Evolutionary conservation across 2,329 filamentous ascomycete genomes (phyloP).

Genomic region (Phyllosticta capitalensis): DNA sequence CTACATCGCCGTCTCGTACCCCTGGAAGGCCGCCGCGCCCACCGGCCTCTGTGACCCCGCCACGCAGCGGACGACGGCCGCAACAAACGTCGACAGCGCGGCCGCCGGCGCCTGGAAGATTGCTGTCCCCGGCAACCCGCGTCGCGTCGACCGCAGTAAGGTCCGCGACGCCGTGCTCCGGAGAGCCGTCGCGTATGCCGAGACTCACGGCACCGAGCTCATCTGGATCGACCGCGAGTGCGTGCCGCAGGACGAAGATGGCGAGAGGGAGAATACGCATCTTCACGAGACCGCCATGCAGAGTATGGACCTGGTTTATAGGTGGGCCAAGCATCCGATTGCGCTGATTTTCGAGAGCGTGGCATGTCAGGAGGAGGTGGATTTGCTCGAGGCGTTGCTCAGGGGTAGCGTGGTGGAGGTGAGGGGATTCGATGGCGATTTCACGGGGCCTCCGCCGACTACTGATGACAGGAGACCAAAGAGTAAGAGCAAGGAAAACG

Average conservation of each 20-base stretch:
- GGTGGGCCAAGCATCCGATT: conserved; percentile 3
- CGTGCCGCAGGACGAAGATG: conserved; percentile 7
- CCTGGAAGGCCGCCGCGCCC: background rate
- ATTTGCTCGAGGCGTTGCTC: background rate
- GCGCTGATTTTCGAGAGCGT: conserved; percentile 9
- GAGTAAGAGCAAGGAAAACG: too few species aligned
- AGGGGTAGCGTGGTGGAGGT: conserved; percentile 2
- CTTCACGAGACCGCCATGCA: conserved; percentile 8
- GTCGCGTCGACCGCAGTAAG: background rate
- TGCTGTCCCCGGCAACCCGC: background rate
- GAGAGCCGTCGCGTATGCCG: conserved; percentile 3
- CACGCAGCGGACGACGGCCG: background rate
- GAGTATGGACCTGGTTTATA: conserved; percentile 13
- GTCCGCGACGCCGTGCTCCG: conserved; percentile 12
- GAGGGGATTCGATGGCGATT: background rate
- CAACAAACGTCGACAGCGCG: background rate
- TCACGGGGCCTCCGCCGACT: background rate
- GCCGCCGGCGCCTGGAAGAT: background rate
- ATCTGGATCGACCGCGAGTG: conserved; percentile 12
- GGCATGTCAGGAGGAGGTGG: background rate
- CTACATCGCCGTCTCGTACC: conserved; percentile 9
- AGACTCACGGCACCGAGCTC: background rate
- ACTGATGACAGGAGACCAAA: background rate
- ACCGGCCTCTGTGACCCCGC: background rate
- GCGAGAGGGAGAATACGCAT: background rate